A percentile compares a stretch with the other conserved stretches of the same genome.
These are phyloP conservation scores for Lipomyces japonicus DNA, from an alignment of 805 yeast species.

Conservation along the genomic window DNA sequence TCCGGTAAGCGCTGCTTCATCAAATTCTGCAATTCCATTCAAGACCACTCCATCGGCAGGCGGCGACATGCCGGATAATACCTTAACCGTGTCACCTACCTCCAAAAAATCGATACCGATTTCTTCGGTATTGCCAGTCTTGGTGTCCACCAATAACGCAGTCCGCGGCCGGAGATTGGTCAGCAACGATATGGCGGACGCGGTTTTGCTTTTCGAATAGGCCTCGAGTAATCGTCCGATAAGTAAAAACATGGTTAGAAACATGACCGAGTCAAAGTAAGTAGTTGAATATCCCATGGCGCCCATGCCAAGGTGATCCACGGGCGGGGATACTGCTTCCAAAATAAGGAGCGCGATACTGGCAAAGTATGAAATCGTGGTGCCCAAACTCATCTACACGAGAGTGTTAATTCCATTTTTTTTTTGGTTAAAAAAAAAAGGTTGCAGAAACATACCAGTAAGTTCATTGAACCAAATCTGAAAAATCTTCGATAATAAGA, in stretches of 20 bases:
- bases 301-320: conserved; percentile 13
- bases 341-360: conserved; percentile 55
- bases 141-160: conserved; percentile 45
- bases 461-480: conserved; percentile 73
- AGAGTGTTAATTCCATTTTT: background rate
- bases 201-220: conserved; percentile 62
- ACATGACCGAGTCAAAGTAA: conserved; percentile 76
- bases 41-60: conserved; percentile 80
- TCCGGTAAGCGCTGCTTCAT: conserved; percentile 89
- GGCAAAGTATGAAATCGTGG: conserved; percentile 66
- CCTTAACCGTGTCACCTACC: conserved; percentile 74
- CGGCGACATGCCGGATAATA: conserved; percentile 40
- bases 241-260: conserved; percentile 64
- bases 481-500: conserved; percentile 55
- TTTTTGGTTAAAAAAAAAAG: background rate
- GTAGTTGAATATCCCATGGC: conserved; percentile 53
- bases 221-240: conserved; percentile 69
- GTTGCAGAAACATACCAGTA: conserved; percentile 39
- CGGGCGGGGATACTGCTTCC: conserved; percentile 39
- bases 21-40: conserved; percentile 72
- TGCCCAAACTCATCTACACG: conserved; percentile 57
- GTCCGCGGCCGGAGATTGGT: conserved; percentile 49
- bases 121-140: conserved; percentile 23
- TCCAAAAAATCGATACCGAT: conserved; percentile 50
- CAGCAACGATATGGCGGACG: conserved; percentile 57